phyloP scores from a whole-genome alignment of 2,329 filamentous ascomycete species.

The Aspergillus pseudoglaucus region DNA sequence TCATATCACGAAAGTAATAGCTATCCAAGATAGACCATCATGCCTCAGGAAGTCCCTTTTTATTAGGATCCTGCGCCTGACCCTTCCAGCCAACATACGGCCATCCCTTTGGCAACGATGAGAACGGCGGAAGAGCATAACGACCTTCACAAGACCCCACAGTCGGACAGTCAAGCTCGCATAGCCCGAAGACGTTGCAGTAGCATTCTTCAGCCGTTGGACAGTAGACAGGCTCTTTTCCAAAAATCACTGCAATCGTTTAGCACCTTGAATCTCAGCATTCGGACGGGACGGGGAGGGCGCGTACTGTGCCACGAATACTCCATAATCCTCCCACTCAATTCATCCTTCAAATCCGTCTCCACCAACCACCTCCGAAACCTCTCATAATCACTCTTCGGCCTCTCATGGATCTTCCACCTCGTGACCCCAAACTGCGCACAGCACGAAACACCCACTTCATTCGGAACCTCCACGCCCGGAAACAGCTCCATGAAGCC shows the following conservation, averaged over 20 bases:
- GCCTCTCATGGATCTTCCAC: conserved; percentile 41
- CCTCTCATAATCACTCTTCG: conserved; percentile 43
- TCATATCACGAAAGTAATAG: not conserved
- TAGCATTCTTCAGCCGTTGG: conserved; percentile 58
- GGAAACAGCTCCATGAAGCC: conserved; percentile 48
- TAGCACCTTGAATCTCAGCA: no score
- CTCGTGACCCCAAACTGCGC: conserved; percentile 50
- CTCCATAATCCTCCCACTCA: conserved; percentile 50
- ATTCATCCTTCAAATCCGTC: conserved; percentile 42
- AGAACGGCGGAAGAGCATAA: conserved; percentile 54
- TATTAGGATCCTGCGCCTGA: conserved; percentile 28
- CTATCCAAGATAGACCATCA: conserved; percentile 7
- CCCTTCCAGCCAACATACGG: conserved; percentile 50
- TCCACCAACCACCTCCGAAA: conserved; percentile 45
- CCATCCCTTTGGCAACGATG: conserved; percentile 57
- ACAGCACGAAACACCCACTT: conserved; percentile 48
- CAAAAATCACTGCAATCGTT: conserved; percentile 50
- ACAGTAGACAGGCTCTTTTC: conserved; percentile 53
- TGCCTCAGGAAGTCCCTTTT: conserved; percentile 23
- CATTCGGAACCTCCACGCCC: conserved; percentile 31
- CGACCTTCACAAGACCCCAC: conserved; percentile 48
- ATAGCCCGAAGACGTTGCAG: conserved; percentile 61
- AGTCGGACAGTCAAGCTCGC: conserved; percentile 39
- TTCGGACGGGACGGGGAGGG: no score
- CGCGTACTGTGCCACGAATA: conserved; percentile 55